These are phyloP conservation scores for Calvatia gigantea DNA, from an alignment of 768 basidiomycete species.

Conservation along the genomic window DNA sequence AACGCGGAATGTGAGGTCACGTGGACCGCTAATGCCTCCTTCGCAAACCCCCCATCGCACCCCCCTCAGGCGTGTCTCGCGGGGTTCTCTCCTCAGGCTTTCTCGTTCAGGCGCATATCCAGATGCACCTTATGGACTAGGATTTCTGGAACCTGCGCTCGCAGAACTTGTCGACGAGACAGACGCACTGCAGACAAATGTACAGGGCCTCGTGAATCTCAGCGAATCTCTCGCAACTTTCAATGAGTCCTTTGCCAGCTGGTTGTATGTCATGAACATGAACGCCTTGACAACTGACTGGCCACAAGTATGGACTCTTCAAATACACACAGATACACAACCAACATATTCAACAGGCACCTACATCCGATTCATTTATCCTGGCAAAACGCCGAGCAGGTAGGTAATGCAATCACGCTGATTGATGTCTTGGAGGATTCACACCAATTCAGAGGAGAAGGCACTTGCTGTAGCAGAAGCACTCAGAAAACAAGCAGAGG, in stretches of 20 bases:
- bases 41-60: conserved; percentile 63
- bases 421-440: background rate
- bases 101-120: conserved; percentile 73
- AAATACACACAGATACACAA: background rate
- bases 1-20: conserved; percentile 9
- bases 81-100: conserved; percentile 84
- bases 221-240: conserved; percentile 77
- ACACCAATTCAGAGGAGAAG: conserved; percentile 46
- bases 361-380: conserved; percentile 54
- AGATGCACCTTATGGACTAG: conserved; percentile 79
- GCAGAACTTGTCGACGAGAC: conserved; percentile 87
- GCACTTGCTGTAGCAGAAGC: conserved; percentile 55
- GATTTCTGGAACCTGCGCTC: conserved; percentile 82
- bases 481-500: conserved; percentile 36
- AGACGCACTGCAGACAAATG: conserved; percentile 72
- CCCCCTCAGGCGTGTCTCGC: conserved; percentile 85
- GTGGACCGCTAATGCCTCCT: conserved; percentile 18
- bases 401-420: conserved; percentile 21
- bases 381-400: conserved; percentile 61
- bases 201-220: conserved; percentile 67
- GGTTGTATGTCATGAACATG: conserved; percentile 91
- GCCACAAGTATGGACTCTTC: conserved; percentile 58
- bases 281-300: conserved; percentile 93
- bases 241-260: conserved; percentile 92
- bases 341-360: conserved; percentile 40